Percentiles rank a stretch among this genome's conserved stretches.
These are phyloP conservation scores for Candida berthetii DNA, from an alignment of 805 yeast genomes.

Conservation along the genomic window DNA sequence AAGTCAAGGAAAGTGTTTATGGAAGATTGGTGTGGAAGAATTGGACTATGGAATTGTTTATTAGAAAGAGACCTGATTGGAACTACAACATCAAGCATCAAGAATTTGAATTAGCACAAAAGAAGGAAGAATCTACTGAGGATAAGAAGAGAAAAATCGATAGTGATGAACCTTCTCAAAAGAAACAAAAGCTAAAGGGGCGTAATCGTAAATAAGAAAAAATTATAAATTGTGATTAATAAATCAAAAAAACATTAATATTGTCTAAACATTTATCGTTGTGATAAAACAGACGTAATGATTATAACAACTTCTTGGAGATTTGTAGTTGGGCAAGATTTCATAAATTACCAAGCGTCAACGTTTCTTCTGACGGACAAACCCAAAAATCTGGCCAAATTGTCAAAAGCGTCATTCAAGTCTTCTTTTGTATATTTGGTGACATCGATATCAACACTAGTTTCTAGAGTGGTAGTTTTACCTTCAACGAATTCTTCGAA, in stretches of 20 bases:
- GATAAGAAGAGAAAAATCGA: constrained; percentile 10
- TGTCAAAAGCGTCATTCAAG: constrained; percentile 49
- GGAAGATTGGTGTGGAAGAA: constrained; percentile 94
- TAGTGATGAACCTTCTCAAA: constrained; percentile 1
- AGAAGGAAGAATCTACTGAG: constrained; percentile 2
- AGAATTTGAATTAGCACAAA: constrained; percentile 30
- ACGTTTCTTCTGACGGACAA: constrained; percentile 45
- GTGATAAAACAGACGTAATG: no score
- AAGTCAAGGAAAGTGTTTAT: constrained; percentile 77
- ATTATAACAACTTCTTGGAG: no score
- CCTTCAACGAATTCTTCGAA: constrained; percentile 47
- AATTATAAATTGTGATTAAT: not conserved
- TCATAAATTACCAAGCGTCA: constrained; percentile 40
- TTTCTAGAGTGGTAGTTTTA: constrained; percentile 30
- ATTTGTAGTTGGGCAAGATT: no score
- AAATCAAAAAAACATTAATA: not conserved
- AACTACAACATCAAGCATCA: constrained; percentile 52
- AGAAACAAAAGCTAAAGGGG: constrained; percentile 22
- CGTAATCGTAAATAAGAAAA: constrained; percentile 17
- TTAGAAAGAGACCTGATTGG: constrained; percentile 80
- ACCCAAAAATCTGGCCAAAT: constrained; percentile 67
- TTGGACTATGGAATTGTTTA: constrained; percentile 82
- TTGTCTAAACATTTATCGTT: no score
- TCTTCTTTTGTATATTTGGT: constrained; percentile 36
- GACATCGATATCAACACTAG: constrained; percentile 22